Evolutionary conservation across 352 stramenopile species (phyloP).

Genomic region (Sclerospora graminicola): DNA sequence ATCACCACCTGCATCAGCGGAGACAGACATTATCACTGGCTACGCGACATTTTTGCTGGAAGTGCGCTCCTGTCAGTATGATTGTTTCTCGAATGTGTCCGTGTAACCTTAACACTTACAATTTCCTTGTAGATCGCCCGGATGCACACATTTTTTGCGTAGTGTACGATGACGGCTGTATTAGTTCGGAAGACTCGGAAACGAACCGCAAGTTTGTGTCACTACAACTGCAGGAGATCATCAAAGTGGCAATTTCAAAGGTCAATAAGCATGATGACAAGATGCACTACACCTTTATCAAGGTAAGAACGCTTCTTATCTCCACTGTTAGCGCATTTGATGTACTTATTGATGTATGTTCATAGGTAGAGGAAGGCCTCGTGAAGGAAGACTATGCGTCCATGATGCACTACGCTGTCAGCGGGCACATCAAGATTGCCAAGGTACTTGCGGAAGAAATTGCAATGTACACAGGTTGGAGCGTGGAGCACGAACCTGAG

Average conservation of each 20-base stretch:
- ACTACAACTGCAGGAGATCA: constrained; percentile 75
- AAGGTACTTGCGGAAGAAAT: constrained; percentile 63
- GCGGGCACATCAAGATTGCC: constrained; percentile 77
- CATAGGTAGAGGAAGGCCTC: constrained; percentile 56
- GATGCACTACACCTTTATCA: constrained; percentile 77
- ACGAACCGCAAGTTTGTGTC: constrained; percentile 71
- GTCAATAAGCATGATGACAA: constrained; percentile 67
- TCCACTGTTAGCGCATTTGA: background rate
- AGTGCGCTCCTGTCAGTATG: constrained; percentile 59
- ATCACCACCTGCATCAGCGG: constrained; percentile 69
- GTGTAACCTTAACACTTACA: background rate
- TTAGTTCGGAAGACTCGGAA: constrained; percentile 66
- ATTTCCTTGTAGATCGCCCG: constrained; percentile 38
- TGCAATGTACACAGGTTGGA: constrained; percentile 54
- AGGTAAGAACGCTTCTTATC: constrained; percentile 21
- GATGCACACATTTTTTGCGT: constrained; percentile 80
- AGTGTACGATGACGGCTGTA: constrained; percentile 77
- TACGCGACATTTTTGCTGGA: constrained; percentile 66
- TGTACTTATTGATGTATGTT: background rate
- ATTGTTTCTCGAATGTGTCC: background rate
- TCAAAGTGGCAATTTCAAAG: constrained; percentile 75
- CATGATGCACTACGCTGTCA: constrained; percentile 77
- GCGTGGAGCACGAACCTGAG: constrained; percentile 28
- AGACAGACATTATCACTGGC: constrained; percentile 73
- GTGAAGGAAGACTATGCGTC: constrained; percentile 62